Base-by-base conservation (phyloP, 2,329 filamentous ascomycete species). In the Trichoderma atrobrunneum region DNA sequence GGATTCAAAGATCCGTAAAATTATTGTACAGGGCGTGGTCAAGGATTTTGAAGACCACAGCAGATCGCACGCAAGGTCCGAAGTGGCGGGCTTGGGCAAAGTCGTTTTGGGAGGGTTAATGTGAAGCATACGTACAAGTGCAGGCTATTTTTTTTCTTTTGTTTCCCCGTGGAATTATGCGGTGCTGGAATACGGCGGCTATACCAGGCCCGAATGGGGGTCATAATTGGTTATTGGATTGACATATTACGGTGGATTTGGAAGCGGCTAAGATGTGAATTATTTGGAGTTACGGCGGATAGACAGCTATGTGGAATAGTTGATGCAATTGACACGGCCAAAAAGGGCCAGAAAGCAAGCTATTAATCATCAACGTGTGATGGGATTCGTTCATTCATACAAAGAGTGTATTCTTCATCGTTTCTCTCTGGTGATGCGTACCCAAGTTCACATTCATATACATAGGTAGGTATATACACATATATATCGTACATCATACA, bases 21-120 rank as follows among this genome's bases (percentile, higher is more conserved):
- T 98, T 65, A 92, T 99, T 73, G 88, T 99, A 1, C 91, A 93
- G 61, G 92, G 92, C 7, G 89, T 97, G 1, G 91, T 98, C 62
- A 91, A 94, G 76, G 96, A 99, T 79, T 98, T 98, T 80, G 96
- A 98, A 80, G 95, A 98, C 72, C 89, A 90, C 24, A 96, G 92
- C 80, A 86, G 95, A 60, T 86, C 85, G 59, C 91, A 92, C 11
- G 89, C 93, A 34, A 95, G 92, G 82, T 88, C 88, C 14, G 96
- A 99, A 83, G 86, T 98, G 62, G 91, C 91, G 1, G 94, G 92
- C 39, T 89, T 99, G 51, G 93, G 94, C 64, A 96, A 94, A 81
- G 92, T 98, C 34, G 94, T 98, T 2, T 82, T 98, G 1, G 94
- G 94, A 3, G 96, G 95, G 1, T 84, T 98, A 76, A 91, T 98